Base-by-base conservation (phyloP, 176 grass and related monocot species). In the Thinopyrum elongatum region DNA sequence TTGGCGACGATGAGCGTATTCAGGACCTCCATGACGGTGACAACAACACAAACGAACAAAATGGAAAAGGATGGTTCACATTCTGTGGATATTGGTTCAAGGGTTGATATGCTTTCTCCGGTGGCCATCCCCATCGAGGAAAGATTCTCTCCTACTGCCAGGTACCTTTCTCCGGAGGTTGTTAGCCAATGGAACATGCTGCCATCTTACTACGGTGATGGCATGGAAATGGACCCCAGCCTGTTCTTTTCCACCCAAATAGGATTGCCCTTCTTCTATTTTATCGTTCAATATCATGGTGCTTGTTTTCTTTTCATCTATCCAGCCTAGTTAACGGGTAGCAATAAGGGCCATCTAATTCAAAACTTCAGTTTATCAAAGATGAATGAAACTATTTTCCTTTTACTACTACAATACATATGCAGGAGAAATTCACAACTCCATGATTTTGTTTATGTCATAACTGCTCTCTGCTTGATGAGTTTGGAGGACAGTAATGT, bases 51-150 rank as follows among this genome's bases (percentile, higher is more conserved):
- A 3, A 53, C 16, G 6, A 19, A 42, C 71, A 87, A 83, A 58
- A 68, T 63, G 31, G 70, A 69, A 72, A 95, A 87, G 68, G 30
- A 79, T 57, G 78, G 65, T 72, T 59, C 74, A 27, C 65, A 51
- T 79, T 82, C 47, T 86, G 46, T 83, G 57, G 84, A 87, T 79
- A 83, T 90, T 59, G 22, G 26, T 59, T 79, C 74, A 21, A 83
- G 58, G 89, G 80, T 74, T 86, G 15, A 59, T 34, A 79, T 58
- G 78, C 30, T 59, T 79, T 79, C 74, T 87, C 80, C n/a, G 65
- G 26, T 90, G 75, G 60, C 82, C 46, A 89, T 89, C 69, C 3
- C 34, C 58, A 17, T 66, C 11, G 34, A 44, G 46, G 46, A 69
- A 61, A 89, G 70, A 76, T 75, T 89, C 46, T 85, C 61, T 75